Evolutionary conservation across 768 basidiomycete genomes (phyloP), one percentile per base, ranked within the genome.

Genomic region (Psilocybe subaeruginosa): DNA sequence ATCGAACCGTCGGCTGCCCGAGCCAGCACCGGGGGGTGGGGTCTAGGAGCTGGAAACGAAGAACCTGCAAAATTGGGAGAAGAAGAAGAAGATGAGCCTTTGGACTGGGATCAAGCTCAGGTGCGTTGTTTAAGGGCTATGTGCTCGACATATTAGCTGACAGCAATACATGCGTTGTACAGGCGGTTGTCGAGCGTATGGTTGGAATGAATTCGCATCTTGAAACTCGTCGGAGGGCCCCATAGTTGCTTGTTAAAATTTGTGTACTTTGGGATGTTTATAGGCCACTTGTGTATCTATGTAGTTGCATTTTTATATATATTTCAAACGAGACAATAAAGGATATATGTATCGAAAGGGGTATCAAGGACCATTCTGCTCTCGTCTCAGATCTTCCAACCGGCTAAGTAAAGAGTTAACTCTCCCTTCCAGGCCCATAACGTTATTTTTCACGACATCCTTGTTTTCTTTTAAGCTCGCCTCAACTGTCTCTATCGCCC

Each of bases 51-150:
- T 4, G 84, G 85, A 29, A 78, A 84, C 61, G 83, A 84, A 56
- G 85, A 84, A 53, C 70, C 66, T 19, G 72, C 65, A 14, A 83
- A 77, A 67, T 74, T 76, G 19, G 75, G 73, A 19, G 85, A 84
- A 17, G 87, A 83, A 2, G 88, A 89, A 37, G 87, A 89, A 6
- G 88, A 89, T 23, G 87, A 86, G 53, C 70, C 77, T 8, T 70
- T 85, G 66, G 86, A 89, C 61, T 89, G 86, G 87, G 89, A 89
- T 66, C 83, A 90, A 69, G 85, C 84, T 43, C 88, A 91, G 80
- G 88, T 85, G 60, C 59, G 69, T 41, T 19, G 58, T 50, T 39
- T 14, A 14, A 27, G 3, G 41, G 35, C 56, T n/a, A 8, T 35
- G 8, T n/a, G 31, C 16, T 37, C n/a, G 7, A 16, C 41, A 14